phyloP scores from a whole-genome alignment of 805 yeast genomes.

The Saturnispora diversa region DNA sequence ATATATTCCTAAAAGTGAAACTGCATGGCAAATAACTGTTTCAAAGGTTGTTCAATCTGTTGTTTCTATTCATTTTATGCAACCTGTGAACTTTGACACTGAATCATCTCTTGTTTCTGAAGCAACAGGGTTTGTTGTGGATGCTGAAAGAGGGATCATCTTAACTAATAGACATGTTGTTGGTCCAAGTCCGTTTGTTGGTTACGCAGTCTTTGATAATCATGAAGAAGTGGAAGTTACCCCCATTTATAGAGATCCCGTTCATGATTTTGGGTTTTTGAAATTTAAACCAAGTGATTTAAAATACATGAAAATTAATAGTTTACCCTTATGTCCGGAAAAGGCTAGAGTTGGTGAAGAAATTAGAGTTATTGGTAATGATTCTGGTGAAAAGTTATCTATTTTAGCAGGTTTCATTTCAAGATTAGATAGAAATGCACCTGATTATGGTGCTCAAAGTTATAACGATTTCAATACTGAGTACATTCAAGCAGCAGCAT shows the following conservation, averaged over 20 bases:
- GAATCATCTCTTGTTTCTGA: conserved; percentile 74
- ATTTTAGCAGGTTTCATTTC: conserved; percentile 81
- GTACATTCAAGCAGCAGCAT: conserved; percentile 92
- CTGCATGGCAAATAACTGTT: conserved; percentile 74
- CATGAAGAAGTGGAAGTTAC: conserved; percentile 87
- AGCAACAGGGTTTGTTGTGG: conserved; percentile 96
- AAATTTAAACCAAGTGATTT: conserved; percentile 64
- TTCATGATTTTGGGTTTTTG: conserved; percentile 89
- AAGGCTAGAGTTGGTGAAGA: conserved; percentile 87
- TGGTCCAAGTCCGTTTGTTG: conserved; percentile 90
- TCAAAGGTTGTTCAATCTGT: conserved; percentile 76
- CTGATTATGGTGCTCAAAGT: conserved; percentile 81
- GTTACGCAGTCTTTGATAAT: conserved; percentile 86
- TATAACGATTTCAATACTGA: conserved; percentile 92
- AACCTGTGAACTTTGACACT: conserved; percentile 79
- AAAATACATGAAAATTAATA: conserved; percentile 64
- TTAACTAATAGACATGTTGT: conserved; percentile 92
- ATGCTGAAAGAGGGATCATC: conserved; percentile 70
- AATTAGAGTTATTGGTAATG: conserved; percentile 92
- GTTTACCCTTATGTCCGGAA: conserved; percentile 66
- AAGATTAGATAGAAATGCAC: conserved; percentile 87
- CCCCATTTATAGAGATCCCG: conserved; percentile 88
- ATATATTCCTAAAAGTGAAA: conserved; percentile 15
- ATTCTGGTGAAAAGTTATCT: conserved; percentile 89
- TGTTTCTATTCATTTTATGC: conserved; percentile 83